Percentiles rank a stretch among this genome's conserved stretches.
Evolutionary conservation across 2,329 filamentous ascomycete genomes (phyloP).

Genomic region (Aspergillus clavatus): DNA sequence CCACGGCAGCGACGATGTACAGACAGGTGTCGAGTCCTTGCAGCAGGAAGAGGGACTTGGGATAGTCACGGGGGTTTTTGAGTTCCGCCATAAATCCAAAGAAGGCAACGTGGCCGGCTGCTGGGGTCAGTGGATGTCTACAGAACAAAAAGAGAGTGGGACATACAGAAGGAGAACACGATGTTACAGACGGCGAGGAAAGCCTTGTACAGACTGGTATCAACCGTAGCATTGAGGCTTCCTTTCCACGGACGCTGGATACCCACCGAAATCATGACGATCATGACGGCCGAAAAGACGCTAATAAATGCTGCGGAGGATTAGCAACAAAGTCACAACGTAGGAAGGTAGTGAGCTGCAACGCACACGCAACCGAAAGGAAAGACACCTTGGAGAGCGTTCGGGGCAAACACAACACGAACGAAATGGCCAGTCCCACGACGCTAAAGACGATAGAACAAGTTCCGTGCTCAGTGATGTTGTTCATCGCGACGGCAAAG

Average conservation of each 20-base stretch:
- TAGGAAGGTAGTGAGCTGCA: not conserved
- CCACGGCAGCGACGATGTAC: slow-evolving; percentile 60
- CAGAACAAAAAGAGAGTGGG: slow-evolving; percentile 27
- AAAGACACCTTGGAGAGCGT: slow-evolving; percentile 58
- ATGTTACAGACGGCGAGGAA: slow-evolving; percentile 62
- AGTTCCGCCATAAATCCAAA: slow-evolving; percentile 63
- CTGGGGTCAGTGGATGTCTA: slow-evolving; percentile 2
- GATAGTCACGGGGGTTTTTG: slow-evolving; percentile 53
- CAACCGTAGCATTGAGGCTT: slow-evolving; percentile 29
- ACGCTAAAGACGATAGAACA: slow-evolving; percentile 60
- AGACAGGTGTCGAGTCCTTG: slow-evolving; percentile 54
- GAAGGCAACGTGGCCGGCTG: slow-evolving; percentile 59
- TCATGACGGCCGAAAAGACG: slow-evolving; percentile 56
- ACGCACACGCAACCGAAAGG: slow-evolving; percentile 52
- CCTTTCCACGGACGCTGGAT: slow-evolving; percentile 41
- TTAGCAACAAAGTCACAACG: no score
- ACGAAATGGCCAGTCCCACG: slow-evolving; percentile 53
- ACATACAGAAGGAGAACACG: slow-evolving; percentile 59
- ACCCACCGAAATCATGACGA: slow-evolving; percentile 62
- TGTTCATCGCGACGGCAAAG: slow-evolving; percentile 62
- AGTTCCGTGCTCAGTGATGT: slow-evolving; percentile 53
- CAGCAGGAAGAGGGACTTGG: slow-evolving; percentile 56
- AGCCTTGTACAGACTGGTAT: slow-evolving; percentile 46
- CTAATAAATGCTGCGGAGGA: slow-evolving; percentile 51
- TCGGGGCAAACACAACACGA: slow-evolving; percentile 53